These are phyloP conservation scores for Monosporascus sp. DNA, from an alignment of 2,329 filamentous ascomycete genomes.

Conservation along the genomic window DNA sequence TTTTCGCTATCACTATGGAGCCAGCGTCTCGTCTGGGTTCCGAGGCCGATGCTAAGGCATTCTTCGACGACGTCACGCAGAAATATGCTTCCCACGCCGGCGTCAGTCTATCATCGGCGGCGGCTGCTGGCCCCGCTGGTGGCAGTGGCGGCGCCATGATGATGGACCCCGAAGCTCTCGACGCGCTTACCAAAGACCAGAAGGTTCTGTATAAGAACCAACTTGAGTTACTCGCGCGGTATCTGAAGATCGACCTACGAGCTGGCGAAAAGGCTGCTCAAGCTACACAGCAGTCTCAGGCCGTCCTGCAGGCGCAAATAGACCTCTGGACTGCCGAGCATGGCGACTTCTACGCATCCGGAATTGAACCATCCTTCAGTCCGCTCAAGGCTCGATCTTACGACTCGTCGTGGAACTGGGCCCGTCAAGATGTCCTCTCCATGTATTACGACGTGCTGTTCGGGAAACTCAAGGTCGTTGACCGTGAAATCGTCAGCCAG, in stretches of 20 bases:
- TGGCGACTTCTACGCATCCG: slow-evolving; percentile 90
- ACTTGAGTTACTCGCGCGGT: slow-evolving; percentile 87
- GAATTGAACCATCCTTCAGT: slow-evolving; percentile 92
- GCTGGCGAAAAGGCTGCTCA: slow-evolving; percentile 94
- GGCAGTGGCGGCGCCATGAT: slow-evolving; percentile 84
- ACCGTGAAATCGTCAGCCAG: slow-evolving; percentile 96
- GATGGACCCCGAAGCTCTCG: slow-evolving; percentile 97
- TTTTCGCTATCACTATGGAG: slow-evolving; percentile 90
- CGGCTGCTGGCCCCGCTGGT: slow-evolving; percentile 66
- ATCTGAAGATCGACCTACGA: slow-evolving; percentile 93
- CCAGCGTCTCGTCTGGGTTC: slow-evolving; percentile 82
- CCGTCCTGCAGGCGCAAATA: slow-evolving; percentile 84
- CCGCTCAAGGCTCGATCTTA: slow-evolving; percentile 91
- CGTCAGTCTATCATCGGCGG: slow-evolving; percentile 73
- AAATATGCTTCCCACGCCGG: slow-evolving; percentile 84
- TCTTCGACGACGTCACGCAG: slow-evolving; percentile 80
- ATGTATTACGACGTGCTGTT: slow-evolving; percentile 99
- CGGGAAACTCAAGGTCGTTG: slow-evolving; percentile 83
- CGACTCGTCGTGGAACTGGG: slow-evolving; percentile 99
- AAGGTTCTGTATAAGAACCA: slow-evolving; percentile 96
- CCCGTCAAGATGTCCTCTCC: slow-evolving; percentile 88
- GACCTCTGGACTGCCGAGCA: slow-evolving; percentile 95
- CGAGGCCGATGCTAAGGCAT: slow-evolving; percentile 86
- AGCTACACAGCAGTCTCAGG: slow-evolving; percentile 76
- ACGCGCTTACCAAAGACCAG: slow-evolving; percentile 96